Percentiles rank a stretch among this genome's conserved stretches.
Conservation (phyloP, 306 rosid species). For the Rosa chinensis region DNA sequence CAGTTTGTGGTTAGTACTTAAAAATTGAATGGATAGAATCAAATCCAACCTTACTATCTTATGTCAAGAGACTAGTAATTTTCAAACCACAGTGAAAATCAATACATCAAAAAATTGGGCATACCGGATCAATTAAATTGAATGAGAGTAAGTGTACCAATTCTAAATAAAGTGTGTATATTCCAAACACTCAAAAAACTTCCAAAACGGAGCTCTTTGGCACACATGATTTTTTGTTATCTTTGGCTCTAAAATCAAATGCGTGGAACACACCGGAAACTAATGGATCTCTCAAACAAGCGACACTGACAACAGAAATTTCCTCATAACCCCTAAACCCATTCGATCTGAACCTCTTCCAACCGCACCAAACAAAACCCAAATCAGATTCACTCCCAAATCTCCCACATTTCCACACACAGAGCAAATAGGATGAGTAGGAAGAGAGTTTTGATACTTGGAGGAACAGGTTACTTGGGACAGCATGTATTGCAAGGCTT, state of each 20-base stretch:
- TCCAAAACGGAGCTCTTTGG: too few relatives aligned
- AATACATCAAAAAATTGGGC: too few relatives aligned
- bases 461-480: conserved; percentile 94
- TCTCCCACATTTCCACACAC: background rate
- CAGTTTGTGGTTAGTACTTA: too few relatives aligned
- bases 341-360: background rate
- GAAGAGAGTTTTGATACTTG: conserved; percentile 71
- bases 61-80: too few relatives aligned
- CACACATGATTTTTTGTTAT: background rate
- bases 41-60: too few relatives aligned
- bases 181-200: too few relatives aligned
- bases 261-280: background rate
- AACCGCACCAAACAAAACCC: background rate
- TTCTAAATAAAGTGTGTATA: too few relatives aligned
- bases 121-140: too few relatives aligned
- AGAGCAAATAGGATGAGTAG: conserved; percentile 29
- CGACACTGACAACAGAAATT: conserved; percentile 10
- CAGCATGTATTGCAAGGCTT: conserved; percentile 75
- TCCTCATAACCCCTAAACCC: background rate
- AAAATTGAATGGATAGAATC: too few relatives aligned
- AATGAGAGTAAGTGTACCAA: too few relatives aligned
- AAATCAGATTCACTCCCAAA: background rate
- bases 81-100: too few relatives aligned
- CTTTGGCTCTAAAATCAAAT: background rate
- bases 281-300: background rate